A percentile compares a stretch with the other conserved stretches of the same genome.
Conservation (phyloP, 2,329 filamentous ascomycete genomes). For the Xylaria sp. region DNA sequence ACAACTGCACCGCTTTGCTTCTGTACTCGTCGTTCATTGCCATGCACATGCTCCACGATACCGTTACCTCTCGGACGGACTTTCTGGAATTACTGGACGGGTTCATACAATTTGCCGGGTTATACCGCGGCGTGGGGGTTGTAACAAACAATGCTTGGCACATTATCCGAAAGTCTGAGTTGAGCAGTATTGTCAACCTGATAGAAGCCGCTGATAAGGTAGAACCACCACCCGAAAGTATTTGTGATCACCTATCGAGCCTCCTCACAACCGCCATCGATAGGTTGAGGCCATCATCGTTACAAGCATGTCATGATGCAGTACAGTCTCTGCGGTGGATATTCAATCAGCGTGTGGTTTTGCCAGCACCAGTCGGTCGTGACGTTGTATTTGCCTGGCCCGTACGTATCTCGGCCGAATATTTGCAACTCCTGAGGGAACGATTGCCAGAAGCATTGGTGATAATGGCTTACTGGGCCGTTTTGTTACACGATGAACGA, state of each 20-base stretch:
- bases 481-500: conserved; percentile 8
- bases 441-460: conserved; percentile 11
- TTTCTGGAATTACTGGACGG: background rate
- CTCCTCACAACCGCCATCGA: background rate
- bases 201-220: background rate
- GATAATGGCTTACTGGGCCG: conserved; percentile 10
- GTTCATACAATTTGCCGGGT: conserved; percentile 4
- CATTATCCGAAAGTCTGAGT: background rate
- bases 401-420: background rate
- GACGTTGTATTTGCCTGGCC: conserved; percentile 10
- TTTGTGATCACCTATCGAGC: background rate
- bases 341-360: background rate
- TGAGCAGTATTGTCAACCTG: background rate
- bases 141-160: background rate
- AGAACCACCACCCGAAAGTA: background rate
- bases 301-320: conserved; percentile 2
- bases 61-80: background rate
- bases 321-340: background rate
- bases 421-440: conserved; percentile 7
- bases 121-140: conserved; percentile 1
- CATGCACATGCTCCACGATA: conserved; percentile 9
- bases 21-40: conserved; percentile 4
- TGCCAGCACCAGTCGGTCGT: background rate
- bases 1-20: conserved; percentile 2
- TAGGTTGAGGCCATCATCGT: background rate